Conservation (phyloP, 345 rosid species). For the Erysimum cheiranthoides region DNA sequence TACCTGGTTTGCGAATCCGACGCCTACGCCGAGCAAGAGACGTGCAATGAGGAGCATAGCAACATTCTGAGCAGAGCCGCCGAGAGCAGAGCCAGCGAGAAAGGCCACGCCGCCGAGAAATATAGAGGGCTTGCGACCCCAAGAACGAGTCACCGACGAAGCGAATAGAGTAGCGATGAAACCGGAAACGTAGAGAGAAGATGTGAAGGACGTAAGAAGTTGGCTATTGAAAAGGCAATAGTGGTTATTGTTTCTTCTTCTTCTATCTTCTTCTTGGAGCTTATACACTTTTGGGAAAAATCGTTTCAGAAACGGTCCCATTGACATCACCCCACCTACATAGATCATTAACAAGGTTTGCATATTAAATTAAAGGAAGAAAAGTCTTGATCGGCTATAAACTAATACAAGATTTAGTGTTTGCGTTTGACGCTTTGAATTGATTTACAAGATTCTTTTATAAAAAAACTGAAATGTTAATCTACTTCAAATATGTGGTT, state of each 20-base stretch:
- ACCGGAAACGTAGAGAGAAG: conserved; percentile 77
- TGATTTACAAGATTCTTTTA: background rate
- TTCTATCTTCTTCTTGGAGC: conserved; percentile 46
- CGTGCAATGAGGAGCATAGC: conserved; percentile 74
- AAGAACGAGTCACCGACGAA: conserved; percentile 56
- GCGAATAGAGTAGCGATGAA: conserved; percentile 70
- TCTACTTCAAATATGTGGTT: background rate
- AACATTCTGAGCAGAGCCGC: conserved; percentile 58
- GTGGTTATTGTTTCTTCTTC: conserved; percentile 63
- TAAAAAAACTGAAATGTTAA: background rate
- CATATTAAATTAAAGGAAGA: background rate
- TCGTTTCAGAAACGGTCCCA: conserved; percentile 67
- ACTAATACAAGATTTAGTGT: background rate
- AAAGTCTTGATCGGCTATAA: background rate
- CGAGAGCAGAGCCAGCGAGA: conserved; percentile 68
- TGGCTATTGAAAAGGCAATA: conserved; percentile 80
- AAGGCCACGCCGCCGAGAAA: conserved; percentile 63
- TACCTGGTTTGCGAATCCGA: conserved; percentile 85
- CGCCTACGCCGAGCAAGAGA: conserved; percentile 70
- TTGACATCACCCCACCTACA: conserved; percentile 82
- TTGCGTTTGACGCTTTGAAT: background rate
- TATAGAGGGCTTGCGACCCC: conserved; percentile 73
- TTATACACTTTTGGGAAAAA: conserved; percentile 64
- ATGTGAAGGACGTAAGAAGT: conserved; percentile 73
- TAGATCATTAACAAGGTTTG: background rate